A percentile compares a stretch with the other conserved stretches of the same genome.
These are phyloP conservation scores for Penicillium pulvis DNA, from an alignment of 495 filamentous ascomycete species.

Conservation along the genomic window DNA sequence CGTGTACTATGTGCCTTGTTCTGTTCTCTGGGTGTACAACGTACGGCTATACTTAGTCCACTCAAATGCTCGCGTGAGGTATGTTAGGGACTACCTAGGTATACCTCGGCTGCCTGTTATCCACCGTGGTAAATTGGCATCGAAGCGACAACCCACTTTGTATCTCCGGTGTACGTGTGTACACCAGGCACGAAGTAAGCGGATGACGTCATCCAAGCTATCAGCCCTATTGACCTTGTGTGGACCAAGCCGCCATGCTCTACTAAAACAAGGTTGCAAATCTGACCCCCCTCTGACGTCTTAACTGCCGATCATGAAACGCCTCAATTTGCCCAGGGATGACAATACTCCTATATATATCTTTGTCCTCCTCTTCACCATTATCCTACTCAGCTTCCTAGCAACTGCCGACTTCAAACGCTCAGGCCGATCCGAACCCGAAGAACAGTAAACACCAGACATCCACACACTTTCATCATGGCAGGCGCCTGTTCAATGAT, in stretches of 20 bases:
- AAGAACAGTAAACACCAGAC: constrained; percentile 7
- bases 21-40: constrained; percentile 1
- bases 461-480: constrained; percentile 29
- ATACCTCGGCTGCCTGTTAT: not conserved
- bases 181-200: not conserved
- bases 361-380: constrained; percentile 34
- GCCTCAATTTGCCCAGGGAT: constrained; percentile 27
- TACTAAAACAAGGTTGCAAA: constrained; percentile 3
- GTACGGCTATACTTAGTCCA: constrained; percentile 1
- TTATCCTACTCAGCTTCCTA: constrained; percentile 33
- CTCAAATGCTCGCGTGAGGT: not conserved
- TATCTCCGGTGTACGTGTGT: too few relatives aligned
- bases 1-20: constrained; percentile 2
- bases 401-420: constrained; percentile 30
- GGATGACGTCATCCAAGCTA: constrained; percentile 12
- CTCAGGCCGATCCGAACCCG: constrained; percentile 10
- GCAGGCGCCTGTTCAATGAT: constrained; percentile 40
- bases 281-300: constrained; percentile 16
- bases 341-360: constrained; percentile 37
- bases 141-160: too few relatives aligned
- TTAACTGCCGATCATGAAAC: constrained; percentile 33
- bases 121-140: not conserved
- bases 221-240: constrained; percentile 13
- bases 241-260: not conserved
- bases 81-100: not conserved